Evolutionary conservation across 306 rosid species (phyloP), one percentile per base, ranked within the genome.

Genomic region (Corylus americana): DNA sequence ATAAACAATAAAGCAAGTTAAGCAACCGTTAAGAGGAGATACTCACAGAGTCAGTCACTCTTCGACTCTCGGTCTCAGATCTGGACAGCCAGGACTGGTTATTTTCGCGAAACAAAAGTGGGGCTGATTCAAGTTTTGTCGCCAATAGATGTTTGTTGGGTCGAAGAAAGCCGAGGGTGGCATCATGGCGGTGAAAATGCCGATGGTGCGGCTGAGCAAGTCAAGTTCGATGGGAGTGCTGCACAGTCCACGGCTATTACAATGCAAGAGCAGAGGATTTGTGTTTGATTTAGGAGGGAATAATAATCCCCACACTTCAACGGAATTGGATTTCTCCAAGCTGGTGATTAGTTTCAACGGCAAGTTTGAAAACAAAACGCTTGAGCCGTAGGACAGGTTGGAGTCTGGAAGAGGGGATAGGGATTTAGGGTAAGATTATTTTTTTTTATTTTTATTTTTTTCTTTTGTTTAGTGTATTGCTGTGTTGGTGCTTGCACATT

Each of bases 211-310:
- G 81, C 70, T 90, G 16, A 86, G 75, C 44, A 91, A 88, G 82
- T 94, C 97, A n/a, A 89, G 91, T 78, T 92, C 97, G 3, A 81
- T 83, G 85, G 93, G 95, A 27, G 79, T 83, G 0, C 2, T 84
- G 80, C 86, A 66, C 2, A 81, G 87, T 59, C 76, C 80, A 2
- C 20, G 71, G 0, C 2, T 84, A 1, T 57, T 74, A 39, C 83
- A 61, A 37, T 14, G 73, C 72, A 63, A 37, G 2, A 42, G 9
- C n/a, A 74, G 55, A 37, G 79, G 85, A 48, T 49, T 68, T 69
- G 74, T 81, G 80, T 62, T 84, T 10, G 85, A 84, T 71, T 78
- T 78, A 49, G 87, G 73, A 27, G 69, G 80, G 66, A 55, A 66
- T 48, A n/a, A 29, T 9, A 27, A 17, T 75, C n/a, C 63, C 13